These are phyloP conservation scores for Mucuna pruriens DNA, from an alignment of 306 rosid genomes.

Conservation along the genomic window DNA sequence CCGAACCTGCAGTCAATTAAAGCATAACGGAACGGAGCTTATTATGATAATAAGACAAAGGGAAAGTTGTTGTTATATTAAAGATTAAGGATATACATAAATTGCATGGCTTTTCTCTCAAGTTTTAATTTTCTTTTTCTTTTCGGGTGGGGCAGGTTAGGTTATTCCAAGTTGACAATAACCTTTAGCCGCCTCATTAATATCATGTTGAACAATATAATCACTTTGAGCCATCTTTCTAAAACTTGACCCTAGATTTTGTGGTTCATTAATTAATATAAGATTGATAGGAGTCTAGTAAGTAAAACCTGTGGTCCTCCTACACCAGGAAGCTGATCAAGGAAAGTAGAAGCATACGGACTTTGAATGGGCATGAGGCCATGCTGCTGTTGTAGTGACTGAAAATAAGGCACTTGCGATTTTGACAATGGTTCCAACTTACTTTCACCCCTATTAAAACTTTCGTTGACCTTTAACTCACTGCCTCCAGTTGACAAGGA, in stretches of 20 bases:
- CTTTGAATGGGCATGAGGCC: conserved; percentile 49
- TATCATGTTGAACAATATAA: conserved; percentile 31
- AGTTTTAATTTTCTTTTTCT: neutral
- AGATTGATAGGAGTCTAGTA: conserved; percentile 38
- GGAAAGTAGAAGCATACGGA: conserved; percentile 52
- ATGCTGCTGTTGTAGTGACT: conserved; percentile 53
- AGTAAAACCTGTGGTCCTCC: conserved; percentile 66
- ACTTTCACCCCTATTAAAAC: conserved; percentile 43
- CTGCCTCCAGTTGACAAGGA: conserved; percentile 59
- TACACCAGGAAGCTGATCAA: conserved; percentile 51
- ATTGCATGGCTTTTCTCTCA: neutral
- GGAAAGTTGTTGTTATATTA: neutral
- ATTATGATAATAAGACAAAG: neutral
- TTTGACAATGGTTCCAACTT: conserved; percentile 54
- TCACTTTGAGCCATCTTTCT: conserved; percentile 28
- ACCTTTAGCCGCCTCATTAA: conserved; percentile 15
- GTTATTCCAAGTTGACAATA: neutral
- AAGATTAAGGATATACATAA: neutral
- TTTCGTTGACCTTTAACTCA: conserved; percentile 43
- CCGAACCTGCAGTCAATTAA: conserved; percentile 44
- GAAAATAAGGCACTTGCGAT: conserved; percentile 58
- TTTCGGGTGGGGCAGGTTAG: conserved; percentile 10
- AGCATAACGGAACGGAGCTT: conserved; percentile 14
- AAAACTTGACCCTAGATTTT: neutral
- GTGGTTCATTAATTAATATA: neutral